These are phyloP conservation scores for Exophiala bonariae DNA, from an alignment of 2,329 filamentous ascomycete species.

Conservation along the genomic window DNA sequence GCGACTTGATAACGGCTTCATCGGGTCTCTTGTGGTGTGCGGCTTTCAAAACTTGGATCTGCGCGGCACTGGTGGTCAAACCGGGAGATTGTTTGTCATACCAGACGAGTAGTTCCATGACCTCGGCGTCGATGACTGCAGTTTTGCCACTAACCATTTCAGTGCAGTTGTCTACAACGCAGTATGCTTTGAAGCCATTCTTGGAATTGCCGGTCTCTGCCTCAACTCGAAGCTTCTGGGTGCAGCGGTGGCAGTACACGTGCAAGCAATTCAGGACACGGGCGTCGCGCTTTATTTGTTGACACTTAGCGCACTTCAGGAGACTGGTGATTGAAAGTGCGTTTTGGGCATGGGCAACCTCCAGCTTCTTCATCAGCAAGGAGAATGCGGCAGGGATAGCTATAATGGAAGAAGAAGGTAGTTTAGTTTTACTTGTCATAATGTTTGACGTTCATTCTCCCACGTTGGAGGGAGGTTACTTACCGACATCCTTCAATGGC, in stretches of 20 bases:
- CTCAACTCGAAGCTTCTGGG: conserved; percentile 12
- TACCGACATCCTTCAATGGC: conserved; percentile 18
- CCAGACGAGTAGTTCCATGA: conserved; percentile 21
- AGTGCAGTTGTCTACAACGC: conserved; percentile 13
- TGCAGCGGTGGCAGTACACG: conserved; percentile 23
- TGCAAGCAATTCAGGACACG: conserved; percentile 22
- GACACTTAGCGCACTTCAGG: conserved; percentile 15
- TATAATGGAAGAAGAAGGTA: background rate
- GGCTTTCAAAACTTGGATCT: conserved; percentile 12
- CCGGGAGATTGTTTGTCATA: conserved; percentile 17
- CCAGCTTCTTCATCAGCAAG: conserved; percentile 11
- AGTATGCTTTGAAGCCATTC: conserved; percentile 17
- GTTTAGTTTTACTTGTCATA: background rate
- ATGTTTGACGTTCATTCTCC: background rate
- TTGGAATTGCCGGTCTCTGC: conserved; percentile 13
- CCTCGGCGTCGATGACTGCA: conserved; percentile 16
- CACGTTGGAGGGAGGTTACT: background rate
- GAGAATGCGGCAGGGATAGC: conserved; percentile 13
- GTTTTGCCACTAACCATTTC: conserved; percentile 20
- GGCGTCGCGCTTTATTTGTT: conserved; percentile 13
- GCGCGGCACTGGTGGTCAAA: conserved; percentile 1
- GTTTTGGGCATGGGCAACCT: conserved; percentile 7
- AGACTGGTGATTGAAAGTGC: conserved; percentile 4
- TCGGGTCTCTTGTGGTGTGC: conserved; percentile 13
- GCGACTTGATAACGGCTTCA: conserved; percentile 15